Evolutionary conservation across 352 stramenopile species (phyloP).

Genomic region (Blastocystis sp.): DNA sequence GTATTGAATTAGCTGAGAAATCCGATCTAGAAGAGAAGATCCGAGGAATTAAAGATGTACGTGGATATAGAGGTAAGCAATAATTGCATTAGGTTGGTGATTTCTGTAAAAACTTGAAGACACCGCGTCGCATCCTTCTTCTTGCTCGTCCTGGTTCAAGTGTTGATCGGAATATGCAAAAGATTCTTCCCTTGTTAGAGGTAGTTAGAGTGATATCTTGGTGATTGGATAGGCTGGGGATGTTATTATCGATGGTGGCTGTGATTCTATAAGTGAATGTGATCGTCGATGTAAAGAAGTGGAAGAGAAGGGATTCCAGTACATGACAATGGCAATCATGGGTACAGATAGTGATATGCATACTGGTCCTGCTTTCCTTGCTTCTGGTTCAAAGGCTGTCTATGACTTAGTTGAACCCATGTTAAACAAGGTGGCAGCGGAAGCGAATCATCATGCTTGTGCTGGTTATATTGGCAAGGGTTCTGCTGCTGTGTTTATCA

Average conservation of each 20-base stretch:
- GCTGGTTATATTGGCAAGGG: neutral
- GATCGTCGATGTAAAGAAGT: neutral
- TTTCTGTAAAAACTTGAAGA: slow-evolving; percentile 31
- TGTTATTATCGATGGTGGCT: neutral
- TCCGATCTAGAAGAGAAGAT: slow-evolving; percentile 26
- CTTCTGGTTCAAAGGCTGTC: neutral
- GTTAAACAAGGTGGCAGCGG: neutral
- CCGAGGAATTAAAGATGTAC: slow-evolving; percentile 47
- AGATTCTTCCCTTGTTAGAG: neutral
- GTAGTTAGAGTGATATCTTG: neutral
- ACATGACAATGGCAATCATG: neutral
- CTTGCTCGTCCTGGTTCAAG: neutral
- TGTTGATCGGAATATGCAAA: slow-evolving; percentile 31
- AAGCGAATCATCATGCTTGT: neutral
- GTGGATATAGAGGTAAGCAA: neutral
- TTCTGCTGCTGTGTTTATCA: neutral
- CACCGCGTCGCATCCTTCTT: neutral
- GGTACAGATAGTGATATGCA: neutral
- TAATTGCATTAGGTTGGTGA: neutral
- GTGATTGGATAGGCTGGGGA: neutral
- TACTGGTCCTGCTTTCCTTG: neutral
- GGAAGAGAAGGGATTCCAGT: slow-evolving; percentile 11
- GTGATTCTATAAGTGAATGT: neutral
- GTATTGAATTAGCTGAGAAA: slow-evolving; percentile 39
- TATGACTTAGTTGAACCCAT: neutral